These are phyloP conservation scores for Fusarium sp. DNA, from an alignment of 2,329 filamentous ascomycete species.

Conservation along the genomic window DNA sequence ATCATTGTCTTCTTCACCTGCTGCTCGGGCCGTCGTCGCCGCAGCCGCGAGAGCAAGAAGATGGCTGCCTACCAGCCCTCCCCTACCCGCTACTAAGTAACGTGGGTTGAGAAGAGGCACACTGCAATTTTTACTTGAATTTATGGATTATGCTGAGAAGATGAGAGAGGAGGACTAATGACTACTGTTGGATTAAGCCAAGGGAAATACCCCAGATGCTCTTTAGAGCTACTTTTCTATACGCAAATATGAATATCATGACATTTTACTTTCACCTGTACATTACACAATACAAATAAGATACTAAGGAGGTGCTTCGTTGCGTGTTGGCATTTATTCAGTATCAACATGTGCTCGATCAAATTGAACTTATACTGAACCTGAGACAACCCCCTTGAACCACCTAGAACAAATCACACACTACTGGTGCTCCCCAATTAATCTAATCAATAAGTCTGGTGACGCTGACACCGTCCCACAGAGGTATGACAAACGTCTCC, in stretches of 20 bases:
- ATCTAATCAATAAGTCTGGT: constrained; percentile 53
- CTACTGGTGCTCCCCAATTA: neutral
- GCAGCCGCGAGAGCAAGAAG: constrained; percentile 43
- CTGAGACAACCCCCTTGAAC: neutral
- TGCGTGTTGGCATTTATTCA: constrained; percentile 14
- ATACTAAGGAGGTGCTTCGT: constrained; percentile 16
- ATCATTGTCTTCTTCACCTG: constrained; percentile 71
- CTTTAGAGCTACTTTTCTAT: neutral
- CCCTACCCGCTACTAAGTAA: constrained; percentile 29
- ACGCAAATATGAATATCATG: constrained; percentile 29
- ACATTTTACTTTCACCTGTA: constrained; percentile 11
- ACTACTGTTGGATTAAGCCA: constrained; percentile 16
- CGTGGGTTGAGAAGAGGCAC: neutral
- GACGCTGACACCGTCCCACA: constrained; percentile 58
- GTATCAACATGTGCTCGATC: constrained; percentile 7
- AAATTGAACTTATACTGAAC: neutral
- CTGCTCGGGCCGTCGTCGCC: constrained; percentile 62
- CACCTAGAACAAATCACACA: neutral
- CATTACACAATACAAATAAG: constrained; percentile 10
- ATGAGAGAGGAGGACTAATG: constrained; percentile 14
- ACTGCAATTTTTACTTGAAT: neutral
- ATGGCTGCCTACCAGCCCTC: constrained; percentile 41
- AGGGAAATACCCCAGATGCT: neutral
- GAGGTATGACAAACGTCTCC: constrained; percentile 55
- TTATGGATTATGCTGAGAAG: neutral